Evolutionary conservation across 2,329 filamentous ascomycete genomes (phyloP), one percentile per base, ranked within the genome.

Genomic region (Phyllosticta citriasiana): DNA sequence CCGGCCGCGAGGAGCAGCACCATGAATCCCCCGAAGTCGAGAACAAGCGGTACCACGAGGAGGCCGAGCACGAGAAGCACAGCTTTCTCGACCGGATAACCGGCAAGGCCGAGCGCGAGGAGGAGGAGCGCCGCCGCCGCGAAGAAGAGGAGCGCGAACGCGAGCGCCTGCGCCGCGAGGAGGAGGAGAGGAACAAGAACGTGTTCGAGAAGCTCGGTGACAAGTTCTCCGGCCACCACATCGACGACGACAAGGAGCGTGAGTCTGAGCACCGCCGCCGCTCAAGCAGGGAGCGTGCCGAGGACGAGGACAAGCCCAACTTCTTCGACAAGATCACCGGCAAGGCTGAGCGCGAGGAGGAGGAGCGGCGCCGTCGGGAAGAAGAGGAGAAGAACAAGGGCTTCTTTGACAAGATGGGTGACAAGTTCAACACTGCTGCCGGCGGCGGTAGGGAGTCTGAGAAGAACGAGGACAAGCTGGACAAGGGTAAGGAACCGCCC

Each of bases 251-350:
- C 58, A 60, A 60, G 53, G 58, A 51, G 16, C 30, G 40, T 19
- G 57, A 60, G 33, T 51, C 30, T 6, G 50, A 30, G 16, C 50
- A 50, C 59, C 57, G 53, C 55, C 19, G 53, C 52, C 50, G 25
- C 14, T 25, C 22, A 22, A 57, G 54, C 47, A 57, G 22, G 55
- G 53, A 50, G 54, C 27, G 9, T 30, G 27, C 27, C 27, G 27
- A 27, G 10, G 53, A 57, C 19, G 40, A 55, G 35, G 58, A 61
- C 12, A 56, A 61, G 40, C 59, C 59, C 26, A 61, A 50, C 54
- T 61, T 61, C 55, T 56, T 61, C 26, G 60, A 61, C 30, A 61
- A 61, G 51, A 57, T 61, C 50, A 54, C 50, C 27, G 60, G 60
- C 30, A 57, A 58, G 55, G 59, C 59, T 26, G 60, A 50, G 7